Base-by-base conservation (phyloP, 768 basidiomycete species). In the Rhizopogon vulgaris region DNA sequence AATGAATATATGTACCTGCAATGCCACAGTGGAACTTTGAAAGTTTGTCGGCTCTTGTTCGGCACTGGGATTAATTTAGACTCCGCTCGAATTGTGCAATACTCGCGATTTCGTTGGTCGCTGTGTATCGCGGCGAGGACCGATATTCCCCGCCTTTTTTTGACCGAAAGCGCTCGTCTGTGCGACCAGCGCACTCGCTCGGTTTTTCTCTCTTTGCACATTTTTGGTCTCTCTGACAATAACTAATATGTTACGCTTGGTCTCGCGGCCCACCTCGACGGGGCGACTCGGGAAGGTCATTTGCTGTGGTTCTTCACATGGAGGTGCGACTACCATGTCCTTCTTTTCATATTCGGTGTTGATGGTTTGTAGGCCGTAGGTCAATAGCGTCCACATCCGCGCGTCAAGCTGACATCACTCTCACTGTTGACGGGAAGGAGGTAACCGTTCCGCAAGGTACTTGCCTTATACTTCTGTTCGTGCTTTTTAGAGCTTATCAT, bases 341-440 rank as follows among this genome's bases (percentile, higher is more conserved):
- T 22, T 28, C 3, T 8, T 25, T 47, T n/a, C n/a, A 22, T 15
- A 41, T 46, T 50, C 2, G 24, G 46, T 42, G 27, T 53, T 59
- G 0, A 56, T 46, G 3, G 38, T 17, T 54, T 58, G 9, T 47
- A 87, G 87, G 75, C 62, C 77, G 76, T 55, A 75, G 85, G 54
- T 73, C 76, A 32, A 78, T 90, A 64, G 72, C 84, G 10, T 85
- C 89, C 37, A 79, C 85, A 1, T 78, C 86, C 15, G 68, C 76
- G 52, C 76, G 80, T 52, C 78, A 77, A 61, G 87, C 86, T 41
- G 88, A 92, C 58, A 86, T 97, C 59, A 95, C 93, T 30, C 73
- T 98, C 28, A 95, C 94, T 1, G 86, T 98, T 38, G 94, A 99
- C 69, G 95, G 95, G 57, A 96, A 94, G 71, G 88, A 94, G 73